Conservation (phyloP, 2,329 filamentous ascomycete genomes). For the Trichophyton benhamiae region DNA sequence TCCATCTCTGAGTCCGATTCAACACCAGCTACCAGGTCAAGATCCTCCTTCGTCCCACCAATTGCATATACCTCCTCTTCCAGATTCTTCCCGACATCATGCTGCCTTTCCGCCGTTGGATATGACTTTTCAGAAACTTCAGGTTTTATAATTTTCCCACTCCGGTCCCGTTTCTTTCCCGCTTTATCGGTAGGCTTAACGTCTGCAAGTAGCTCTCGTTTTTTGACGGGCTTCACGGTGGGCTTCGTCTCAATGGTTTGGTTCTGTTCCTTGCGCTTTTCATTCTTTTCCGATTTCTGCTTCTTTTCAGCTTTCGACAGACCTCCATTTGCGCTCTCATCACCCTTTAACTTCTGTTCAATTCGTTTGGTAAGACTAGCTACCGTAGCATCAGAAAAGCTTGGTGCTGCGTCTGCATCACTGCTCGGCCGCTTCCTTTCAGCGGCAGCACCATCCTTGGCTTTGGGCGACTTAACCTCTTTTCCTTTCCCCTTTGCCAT, state of each 20-base stretch:
- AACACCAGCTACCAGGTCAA: conserved; percentile 34
- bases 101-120: conserved; percentile 5
- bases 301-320: conserved; percentile 21
- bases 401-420: conserved; percentile 20
- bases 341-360: conserved; percentile 27
- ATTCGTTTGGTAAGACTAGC: conserved; percentile 32
- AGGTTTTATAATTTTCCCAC: conserved; percentile 32
- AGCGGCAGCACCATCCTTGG: conserved; percentile 9
- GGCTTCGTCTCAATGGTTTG: not conserved
- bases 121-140: conserved; percentile 20
- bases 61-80: conserved; percentile 35
- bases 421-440: conserved; percentile 14
- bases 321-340: conserved; percentile 9
- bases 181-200: conserved; percentile 13
- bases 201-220: conserved; percentile 8
- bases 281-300: conserved; percentile 9
- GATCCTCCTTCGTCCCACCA: conserved; percentile 39
- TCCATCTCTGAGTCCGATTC: conserved; percentile 38
- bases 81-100: conserved; percentile 19
- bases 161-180: conserved; percentile 37
- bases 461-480: conserved; percentile 21
- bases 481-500: conserved; percentile 29
- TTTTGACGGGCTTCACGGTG: conserved; percentile 14
- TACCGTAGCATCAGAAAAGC: conserved; percentile 29
- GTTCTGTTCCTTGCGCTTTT: conserved; percentile 6